Evolutionary conservation across 176 grass and related monocot genomes (phyloP), one percentile per base, ranked within the genome.

Genomic region (Aegilops umbellulata): DNA sequence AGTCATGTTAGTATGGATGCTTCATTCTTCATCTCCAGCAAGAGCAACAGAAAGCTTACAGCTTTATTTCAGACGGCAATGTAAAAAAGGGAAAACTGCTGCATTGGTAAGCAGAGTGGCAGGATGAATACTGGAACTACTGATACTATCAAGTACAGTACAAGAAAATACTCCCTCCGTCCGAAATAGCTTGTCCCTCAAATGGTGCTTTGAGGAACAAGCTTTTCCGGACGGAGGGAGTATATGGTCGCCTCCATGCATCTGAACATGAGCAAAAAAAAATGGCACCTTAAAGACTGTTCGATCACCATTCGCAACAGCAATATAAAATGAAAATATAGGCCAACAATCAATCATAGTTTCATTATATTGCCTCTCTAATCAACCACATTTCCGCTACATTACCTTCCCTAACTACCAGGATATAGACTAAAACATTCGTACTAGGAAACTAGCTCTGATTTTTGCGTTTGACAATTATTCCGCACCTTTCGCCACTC

Each of bases 341-440:
- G 10, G 15, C 32, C 30, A 10, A 24, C 31, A 17, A 41, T 82
- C 42, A 60, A 64, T 24, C 68, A 27, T 35, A 38, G 25, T 38
- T 47, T 83, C 32, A 34, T 66, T 74, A 46, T 11, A 65, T 42
- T 87, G 16, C 32, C 8, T 29, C 31, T 38, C 20, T 89, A 74
- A 83, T 57, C 38, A 83, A 75, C 4, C 2, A 75, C 16, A 30
- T 16, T 47, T 74, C 24, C 14, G 26, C 47, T 75, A 15, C 6
- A 74, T 47, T 47, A 25, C 39, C 23, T 47, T 38, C 31, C 29
- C 25, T 85, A 83, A 83, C 51, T 64, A 86, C 29, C 64, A 65
- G 32, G 42, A 25, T 63, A 86, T 63, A 86, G 27, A 22, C 66
- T 80, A 36, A 0, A 83, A 66, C 16, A 80, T 66, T 46, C 10